Percentiles rank a stretch among this genome's conserved stretches.
Evolutionary conservation across 1,139 yeast genomes (phyloP).

Genomic region (Kurtzmaniella quercitrusa): DNA sequence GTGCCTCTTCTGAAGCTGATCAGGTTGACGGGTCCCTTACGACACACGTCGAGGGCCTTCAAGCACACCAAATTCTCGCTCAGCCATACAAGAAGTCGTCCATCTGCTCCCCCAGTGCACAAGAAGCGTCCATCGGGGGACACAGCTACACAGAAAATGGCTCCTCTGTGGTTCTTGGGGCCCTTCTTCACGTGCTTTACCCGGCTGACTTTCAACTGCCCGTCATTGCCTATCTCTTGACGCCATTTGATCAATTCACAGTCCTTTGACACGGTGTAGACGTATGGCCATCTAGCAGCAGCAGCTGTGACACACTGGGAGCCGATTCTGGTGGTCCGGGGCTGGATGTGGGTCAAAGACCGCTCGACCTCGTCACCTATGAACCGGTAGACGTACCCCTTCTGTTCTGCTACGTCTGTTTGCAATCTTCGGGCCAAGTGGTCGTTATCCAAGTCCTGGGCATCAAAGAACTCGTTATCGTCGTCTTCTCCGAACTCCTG

Average conservation of each 20-base stretch:
- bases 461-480: constrained; percentile 68
- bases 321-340: constrained; percentile 54
- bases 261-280: constrained; percentile 84
- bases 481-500: constrained; percentile 46
- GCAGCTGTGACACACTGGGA: constrained; percentile 54
- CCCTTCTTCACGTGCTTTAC: constrained; percentile 48
- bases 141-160: constrained; percentile 74
- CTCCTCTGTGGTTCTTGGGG: constrained; percentile 52
- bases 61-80: constrained; percentile 70
- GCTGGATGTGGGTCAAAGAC: neutral
- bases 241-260: constrained; percentile 76
- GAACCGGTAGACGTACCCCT: constrained; percentile 75
- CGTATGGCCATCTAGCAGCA: constrained; percentile 51
- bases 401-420: constrained; percentile 84
- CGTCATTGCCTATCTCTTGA: constrained; percentile 28
- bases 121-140: constrained; percentile 84
- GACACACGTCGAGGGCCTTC: constrained; percentile 63
- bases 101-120: constrained; percentile 88
- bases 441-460: constrained; percentile 88
- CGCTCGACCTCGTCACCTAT: constrained; percentile 45
- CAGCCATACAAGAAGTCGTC: constrained; percentile 80
- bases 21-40: constrained; percentile 67
- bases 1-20: constrained; percentile 74
- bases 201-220: constrained; percentile 48
- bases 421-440: constrained; percentile 75